Evolutionary conservation across 305 asterid species (phyloP).

Genomic region (Fraxinus latifolia): DNA sequence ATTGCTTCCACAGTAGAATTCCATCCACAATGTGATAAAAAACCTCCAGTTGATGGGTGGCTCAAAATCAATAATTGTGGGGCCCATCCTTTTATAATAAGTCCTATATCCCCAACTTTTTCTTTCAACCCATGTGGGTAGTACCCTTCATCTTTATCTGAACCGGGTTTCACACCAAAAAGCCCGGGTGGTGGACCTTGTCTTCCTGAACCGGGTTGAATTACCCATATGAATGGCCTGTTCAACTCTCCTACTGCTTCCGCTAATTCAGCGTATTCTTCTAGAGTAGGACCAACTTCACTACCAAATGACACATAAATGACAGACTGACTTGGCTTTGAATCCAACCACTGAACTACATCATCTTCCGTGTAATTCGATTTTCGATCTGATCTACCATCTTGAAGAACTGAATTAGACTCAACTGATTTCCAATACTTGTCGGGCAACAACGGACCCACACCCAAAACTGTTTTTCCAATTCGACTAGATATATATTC

Average conservation of each 20-base stretch:
- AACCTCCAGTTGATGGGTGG: conserved; percentile 61
- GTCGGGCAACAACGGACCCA: conserved; percentile 60
- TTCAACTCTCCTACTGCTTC: conserved; percentile 45
- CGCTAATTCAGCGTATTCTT: conserved; percentile 52
- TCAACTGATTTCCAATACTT: conserved; percentile 42
- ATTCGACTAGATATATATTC: conserved; percentile 29
- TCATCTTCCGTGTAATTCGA: conserved; percentile 62
- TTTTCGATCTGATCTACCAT: conserved; percentile 41
- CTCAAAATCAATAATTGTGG: conserved; percentile 59
- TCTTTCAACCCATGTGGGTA: conserved; percentile 46
- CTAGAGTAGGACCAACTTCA: conserved; percentile 62
- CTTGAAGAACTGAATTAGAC: conserved; percentile 31
- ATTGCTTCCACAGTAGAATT: conserved; percentile 64
- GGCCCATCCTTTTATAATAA: conserved; percentile 73
- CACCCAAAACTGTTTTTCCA: conserved; percentile 39
- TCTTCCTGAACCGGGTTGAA: conserved; percentile 54
- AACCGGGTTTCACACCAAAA: conserved; percentile 27
- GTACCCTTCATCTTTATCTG: conserved; percentile 42
- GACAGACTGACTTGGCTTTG: conserved; percentile 50
- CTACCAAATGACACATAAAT: conserved; percentile 71
- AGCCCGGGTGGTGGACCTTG: conserved; percentile 38
- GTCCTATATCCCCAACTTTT: conserved; percentile 46
- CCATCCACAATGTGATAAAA: conserved; percentile 69
- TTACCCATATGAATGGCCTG: conserved; percentile 61
- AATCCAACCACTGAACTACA: conserved; percentile 56